Base-by-base conservation (phyloP, 2,329 filamentous ascomycete species). In the Ophiostoma sp. region DNA sequence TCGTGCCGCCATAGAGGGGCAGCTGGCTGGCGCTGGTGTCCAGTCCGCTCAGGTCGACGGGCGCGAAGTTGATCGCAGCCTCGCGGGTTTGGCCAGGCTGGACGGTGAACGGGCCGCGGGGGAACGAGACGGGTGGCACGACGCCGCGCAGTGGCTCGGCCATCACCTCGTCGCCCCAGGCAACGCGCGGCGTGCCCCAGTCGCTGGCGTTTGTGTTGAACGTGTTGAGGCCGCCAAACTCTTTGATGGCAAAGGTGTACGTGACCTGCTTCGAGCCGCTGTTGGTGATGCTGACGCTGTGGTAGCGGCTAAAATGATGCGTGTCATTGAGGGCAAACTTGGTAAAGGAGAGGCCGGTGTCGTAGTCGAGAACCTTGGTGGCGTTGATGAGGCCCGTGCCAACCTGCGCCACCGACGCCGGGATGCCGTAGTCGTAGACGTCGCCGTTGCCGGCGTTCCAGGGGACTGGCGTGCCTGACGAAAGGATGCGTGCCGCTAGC, bases 311-410 rank as follows among this genome's bases (percentile, higher is more conserved):
- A 69, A 82, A 78, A 72, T 81, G 73, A 40, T 75, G 75, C 14
- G 80, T 81, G 72, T 82, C 81, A 70, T 82, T 82, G 72, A 82
- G 78, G 42, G 76, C 75, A 55, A 82, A 75, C 70, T 76, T 79
- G 44, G 76, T 76, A 2, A 76, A 77, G 8, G 76, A 76, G 55
- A 82, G 71, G 12, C 73, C 70, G 1, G 78, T 80, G 5, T 71
- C 75, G 62, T 79, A 76, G 68, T 79, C 75, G 16, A 81, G 75
- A 7, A 79, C 77, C 69, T 80, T 78, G 70, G 75, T 76, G n/a
- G 78, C 79, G 68, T 81, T 76, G 60, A 82, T 74, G 5, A 81
- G 74, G 8, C 80, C 80, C 52, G 73, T 76, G 65, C 80, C 80
- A 74, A 73, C 78, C 77, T 71, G 80, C 2, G 55, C 7, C 67